Percentiles rank a stretch among this genome's conserved stretches.
phyloP scores from a whole-genome alignment of 208 protist genomes.

The Leishmania tarentolae region DNA sequence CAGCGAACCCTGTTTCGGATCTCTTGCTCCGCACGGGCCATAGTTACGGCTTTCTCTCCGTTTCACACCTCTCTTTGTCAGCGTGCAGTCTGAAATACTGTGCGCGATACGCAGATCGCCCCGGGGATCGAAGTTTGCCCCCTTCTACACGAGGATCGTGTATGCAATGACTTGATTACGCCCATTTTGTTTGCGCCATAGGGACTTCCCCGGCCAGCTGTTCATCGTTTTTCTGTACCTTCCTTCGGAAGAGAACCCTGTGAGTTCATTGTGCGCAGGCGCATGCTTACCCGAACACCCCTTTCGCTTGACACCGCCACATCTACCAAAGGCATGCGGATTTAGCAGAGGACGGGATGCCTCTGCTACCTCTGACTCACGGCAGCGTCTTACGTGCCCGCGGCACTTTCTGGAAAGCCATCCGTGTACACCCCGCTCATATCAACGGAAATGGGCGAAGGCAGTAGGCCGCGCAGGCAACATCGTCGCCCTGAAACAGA shows the following conservation, averaged over 20 bases:
- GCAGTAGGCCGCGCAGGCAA: background rate
- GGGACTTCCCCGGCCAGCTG: background rate
- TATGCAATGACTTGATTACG: background rate
- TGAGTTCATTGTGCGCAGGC: background rate
- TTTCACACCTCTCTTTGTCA: background rate
- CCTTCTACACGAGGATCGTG: background rate
- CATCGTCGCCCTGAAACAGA: background rate
- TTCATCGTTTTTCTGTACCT: background rate
- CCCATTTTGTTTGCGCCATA: background rate
- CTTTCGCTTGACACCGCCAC: background rate
- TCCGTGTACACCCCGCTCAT: background rate
- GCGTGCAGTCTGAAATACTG: background rate
- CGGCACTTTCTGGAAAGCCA: background rate
- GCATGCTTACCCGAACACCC: background rate
- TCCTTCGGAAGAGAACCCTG: background rate
- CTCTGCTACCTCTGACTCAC: background rate
- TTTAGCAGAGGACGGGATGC: background rate
- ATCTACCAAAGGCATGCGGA: background rate
- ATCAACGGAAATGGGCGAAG: background rate
- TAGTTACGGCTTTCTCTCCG: background rate
- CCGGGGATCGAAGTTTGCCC: background rate
- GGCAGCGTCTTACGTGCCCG: background rate
- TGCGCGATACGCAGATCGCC: background rate
- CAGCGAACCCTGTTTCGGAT: background rate
- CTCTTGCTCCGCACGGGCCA: background rate